Conservation (phyloP, 331 rosid species). For the Quercus lobata region DNA sequence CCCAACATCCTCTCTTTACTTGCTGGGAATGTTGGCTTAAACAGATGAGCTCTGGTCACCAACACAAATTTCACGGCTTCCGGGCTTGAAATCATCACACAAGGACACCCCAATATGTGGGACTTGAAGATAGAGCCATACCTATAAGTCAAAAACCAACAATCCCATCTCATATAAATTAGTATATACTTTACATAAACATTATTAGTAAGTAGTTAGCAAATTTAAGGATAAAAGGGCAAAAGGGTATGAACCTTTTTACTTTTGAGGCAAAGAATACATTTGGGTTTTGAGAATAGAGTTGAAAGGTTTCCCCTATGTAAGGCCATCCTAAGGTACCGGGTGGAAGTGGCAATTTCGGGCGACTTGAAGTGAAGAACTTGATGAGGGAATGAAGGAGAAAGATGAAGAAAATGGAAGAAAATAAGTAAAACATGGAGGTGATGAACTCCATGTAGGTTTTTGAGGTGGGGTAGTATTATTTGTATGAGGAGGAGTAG, state of each 20-base stretch:
- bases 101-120: constrained; percentile 90
- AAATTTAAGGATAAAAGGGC: too few relatives aligned
- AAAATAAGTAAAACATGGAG: not conserved
- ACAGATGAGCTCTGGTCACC: constrained; percentile 50
- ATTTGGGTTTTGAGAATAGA: constrained; percentile 86
- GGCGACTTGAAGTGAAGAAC: constrained; percentile 22
- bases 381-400: constrained; percentile 30
- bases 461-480: too few relatives aligned
- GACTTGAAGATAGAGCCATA: constrained; percentile 86
- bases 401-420: constrained; percentile 28
- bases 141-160: constrained; percentile 23
- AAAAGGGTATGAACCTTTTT: constrained; percentile 28
- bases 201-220: too few relatives aligned
- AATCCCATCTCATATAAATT: too few relatives aligned
- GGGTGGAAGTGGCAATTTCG: constrained; percentile 63
- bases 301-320: constrained; percentile 86
- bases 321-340: constrained; percentile 87
- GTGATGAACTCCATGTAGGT: too few relatives aligned
- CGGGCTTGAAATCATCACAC: constrained; percentile 85
- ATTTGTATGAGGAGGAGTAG: not conserved
- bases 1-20: constrained; percentile 94
- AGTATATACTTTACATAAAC: too few relatives aligned
- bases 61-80: constrained; percentile 82
- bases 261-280: constrained; percentile 66
- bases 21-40: constrained; percentile 85